Percentiles rank a stretch among this genome's conserved stretches.
These are phyloP conservation scores for Auriscalpium microsporum DNA, from an alignment of 768 basidiomycete genomes.

Conservation along the genomic window DNA sequence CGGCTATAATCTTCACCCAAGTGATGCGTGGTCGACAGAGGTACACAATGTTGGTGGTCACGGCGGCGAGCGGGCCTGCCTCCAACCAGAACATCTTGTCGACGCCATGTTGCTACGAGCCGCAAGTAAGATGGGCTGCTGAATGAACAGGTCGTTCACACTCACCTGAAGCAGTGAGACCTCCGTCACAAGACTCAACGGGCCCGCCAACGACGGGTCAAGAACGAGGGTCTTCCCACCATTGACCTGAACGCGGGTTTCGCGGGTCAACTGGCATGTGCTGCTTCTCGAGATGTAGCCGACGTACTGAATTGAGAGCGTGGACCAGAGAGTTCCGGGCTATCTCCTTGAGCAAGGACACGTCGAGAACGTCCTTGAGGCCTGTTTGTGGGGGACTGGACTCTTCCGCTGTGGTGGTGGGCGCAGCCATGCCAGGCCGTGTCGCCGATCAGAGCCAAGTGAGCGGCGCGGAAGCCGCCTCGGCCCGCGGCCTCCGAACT, in stretches of 20 bases:
- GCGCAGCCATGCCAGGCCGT: constrained; percentile 10
- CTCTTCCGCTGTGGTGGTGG: constrained; percentile 23
- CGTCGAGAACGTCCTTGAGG: constrained; percentile 40
- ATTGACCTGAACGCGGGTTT: constrained; percentile 48
- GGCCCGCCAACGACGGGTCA: constrained; percentile 79
- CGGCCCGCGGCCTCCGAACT: background rate
- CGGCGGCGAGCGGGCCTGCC: constrained; percentile 70
- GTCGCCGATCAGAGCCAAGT: background rate
- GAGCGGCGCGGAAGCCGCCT: background rate
- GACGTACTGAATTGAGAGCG: constrained; percentile 66
- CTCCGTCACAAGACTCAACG: constrained; percentile 91
- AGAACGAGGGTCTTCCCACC: constrained; percentile 97
- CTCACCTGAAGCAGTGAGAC: constrained; percentile 84
- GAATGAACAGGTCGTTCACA: background rate
- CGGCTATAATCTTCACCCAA: constrained; percentile 83
- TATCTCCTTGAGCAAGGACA: constrained; percentile 65
- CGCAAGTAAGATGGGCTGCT: background rate
- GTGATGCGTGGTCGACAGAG: constrained; percentile 83
- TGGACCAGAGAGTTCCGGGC: constrained; percentile 77
- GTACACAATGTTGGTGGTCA: constrained; percentile 87
- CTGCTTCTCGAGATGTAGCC: background rate
- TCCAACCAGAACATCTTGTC: constrained; percentile 99
- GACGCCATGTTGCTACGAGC: constrained; percentile 87
- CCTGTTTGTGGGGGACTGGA: constrained; percentile 17
- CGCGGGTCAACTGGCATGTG: background rate